phyloP scores from a whole-genome alignment of 1,284 basidiomycete species.

The Malassezia equina region DNA sequence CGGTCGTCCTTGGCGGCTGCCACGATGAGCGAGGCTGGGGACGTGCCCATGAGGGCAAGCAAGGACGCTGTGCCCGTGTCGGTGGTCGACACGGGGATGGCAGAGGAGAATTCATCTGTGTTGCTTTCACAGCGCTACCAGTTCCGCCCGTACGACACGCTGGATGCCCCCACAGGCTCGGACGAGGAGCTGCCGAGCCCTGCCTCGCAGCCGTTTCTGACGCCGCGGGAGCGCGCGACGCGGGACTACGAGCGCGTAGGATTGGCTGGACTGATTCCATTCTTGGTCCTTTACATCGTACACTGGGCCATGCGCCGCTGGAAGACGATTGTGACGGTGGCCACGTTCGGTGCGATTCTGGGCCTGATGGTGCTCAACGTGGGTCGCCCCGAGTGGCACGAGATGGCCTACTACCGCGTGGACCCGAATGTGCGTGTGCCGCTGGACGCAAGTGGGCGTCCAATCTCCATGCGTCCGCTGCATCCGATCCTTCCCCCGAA shows the following conservation, averaged over 20 bases:
- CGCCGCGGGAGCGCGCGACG: background rate
- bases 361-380: slow-evolving; percentile 40
- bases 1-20: background rate
- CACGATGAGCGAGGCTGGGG: background rate
- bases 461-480: slow-evolving; percentile 16
- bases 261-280: background rate
- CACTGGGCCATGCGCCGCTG: slow-evolving; percentile 29
- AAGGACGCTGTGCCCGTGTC: slow-evolving; percentile 6
- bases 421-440: slow-evolving; percentile 40
- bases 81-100: background rate
- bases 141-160: slow-evolving; percentile 13
- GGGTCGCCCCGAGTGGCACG: slow-evolving; percentile 46
- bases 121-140: slow-evolving; percentile 11
- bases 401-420: slow-evolving; percentile 45
- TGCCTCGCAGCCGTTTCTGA: background rate
- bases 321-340: slow-evolving; percentile 41
- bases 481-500: slow-evolving; percentile 33
- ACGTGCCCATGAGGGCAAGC: background rate
- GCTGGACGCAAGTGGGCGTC: slow-evolving; percentile 12
- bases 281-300: background rate
- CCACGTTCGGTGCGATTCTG: slow-evolving; percentile 28
- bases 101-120: background rate
- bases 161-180: background rate
- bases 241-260: background rate
- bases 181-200: slow-evolving; percentile 5